Percentiles rank a stretch among this genome's conserved stretches.
Evolutionary conservation across 2,329 filamentous ascomycete genomes (phyloP).

Genomic region (Thelonectria rubi): DNA sequence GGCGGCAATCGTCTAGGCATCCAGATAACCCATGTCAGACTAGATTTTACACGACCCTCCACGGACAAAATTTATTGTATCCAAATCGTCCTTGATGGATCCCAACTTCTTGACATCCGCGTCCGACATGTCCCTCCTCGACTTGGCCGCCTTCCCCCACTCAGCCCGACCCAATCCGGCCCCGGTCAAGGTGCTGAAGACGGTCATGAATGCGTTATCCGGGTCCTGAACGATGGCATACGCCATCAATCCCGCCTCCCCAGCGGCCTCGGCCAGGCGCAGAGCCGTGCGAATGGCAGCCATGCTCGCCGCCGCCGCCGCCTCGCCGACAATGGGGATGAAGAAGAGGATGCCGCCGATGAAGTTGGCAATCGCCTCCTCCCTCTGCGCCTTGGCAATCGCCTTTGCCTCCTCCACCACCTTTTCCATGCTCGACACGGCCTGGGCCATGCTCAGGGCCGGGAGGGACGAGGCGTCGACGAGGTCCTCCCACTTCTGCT

Average conservation of each 20-base stretch:
- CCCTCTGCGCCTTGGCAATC: no score
- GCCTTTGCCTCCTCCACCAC: no score
- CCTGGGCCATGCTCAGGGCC: conserved; percentile 30
- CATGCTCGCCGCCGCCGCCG: no score
- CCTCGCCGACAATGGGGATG: no score
- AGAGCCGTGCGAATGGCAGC: conserved; percentile 25
- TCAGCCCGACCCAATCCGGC: conserved; percentile 22
- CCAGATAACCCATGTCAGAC: neutral
- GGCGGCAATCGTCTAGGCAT: no score
- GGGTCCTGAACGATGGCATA: conserved; percentile 41
- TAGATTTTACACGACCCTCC: conserved; percentile 12
- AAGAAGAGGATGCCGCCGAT: no score
- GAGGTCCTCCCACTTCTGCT: conserved; percentile 47
- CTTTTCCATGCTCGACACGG: neutral
- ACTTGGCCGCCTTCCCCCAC: conserved; percentile 24
- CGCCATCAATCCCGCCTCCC: conserved; percentile 36
- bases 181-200: conserved; percentile 35
- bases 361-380: no score
- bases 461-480: conserved; percentile 28
- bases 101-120: conserved; percentile 27
- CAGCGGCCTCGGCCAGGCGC: conserved; percentile 33
- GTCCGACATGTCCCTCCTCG: conserved; percentile 27
- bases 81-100: conserved; percentile 27
- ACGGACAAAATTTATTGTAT: conserved; percentile 19
- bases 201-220: conserved; percentile 39